phyloP scores from a whole-genome alignment of 176 grass and related monocot species.

The Raddia distichophylla region DNA sequence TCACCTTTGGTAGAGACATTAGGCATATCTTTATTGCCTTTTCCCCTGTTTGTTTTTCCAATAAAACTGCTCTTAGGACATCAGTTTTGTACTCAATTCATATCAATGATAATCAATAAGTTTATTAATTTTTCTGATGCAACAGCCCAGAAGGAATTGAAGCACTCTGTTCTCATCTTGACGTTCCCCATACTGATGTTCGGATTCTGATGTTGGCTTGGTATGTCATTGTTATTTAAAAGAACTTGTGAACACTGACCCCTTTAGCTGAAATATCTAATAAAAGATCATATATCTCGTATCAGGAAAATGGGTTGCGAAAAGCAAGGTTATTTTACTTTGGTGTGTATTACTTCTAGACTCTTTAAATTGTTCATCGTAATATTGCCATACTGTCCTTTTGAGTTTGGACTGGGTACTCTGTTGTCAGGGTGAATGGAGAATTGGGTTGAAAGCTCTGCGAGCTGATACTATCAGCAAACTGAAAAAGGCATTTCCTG shows the following conservation, averaged over 20 bases:
- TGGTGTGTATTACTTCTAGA: constrained; percentile 59
- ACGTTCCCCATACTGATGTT: constrained; percentile 94
- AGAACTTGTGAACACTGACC: background rate
- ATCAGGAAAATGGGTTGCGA: constrained; percentile 96
- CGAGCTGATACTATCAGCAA: constrained; percentile 89
- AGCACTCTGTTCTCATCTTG: constrained; percentile 80
- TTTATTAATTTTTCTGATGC: background rate
- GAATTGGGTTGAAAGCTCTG: constrained; percentile 86
- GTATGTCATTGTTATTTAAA: constrained; percentile 51
- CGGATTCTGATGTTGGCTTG: constrained; percentile 99
- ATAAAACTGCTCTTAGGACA: background rate
- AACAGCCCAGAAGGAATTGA: constrained; percentile 97
- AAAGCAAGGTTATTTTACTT: constrained; percentile 95
- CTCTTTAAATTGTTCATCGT: constrained; percentile 20
- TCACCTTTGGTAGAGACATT: background rate
- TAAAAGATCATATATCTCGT: constrained; percentile 12
- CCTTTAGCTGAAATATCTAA: constrained; percentile 38
- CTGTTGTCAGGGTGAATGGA: constrained; percentile 85
- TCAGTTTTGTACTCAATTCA: background rate
- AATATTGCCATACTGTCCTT: constrained; percentile 8
- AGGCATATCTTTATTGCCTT: background rate
- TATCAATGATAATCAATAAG: background rate
- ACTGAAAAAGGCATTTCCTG: constrained; percentile 91
- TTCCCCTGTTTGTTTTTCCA: background rate
- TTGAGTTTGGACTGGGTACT: constrained; percentile 34